These are phyloP conservation scores for Cryphonectria naterciae DNA, from an alignment of 2,329 filamentous ascomycete genomes.

Conservation along the genomic window DNA sequence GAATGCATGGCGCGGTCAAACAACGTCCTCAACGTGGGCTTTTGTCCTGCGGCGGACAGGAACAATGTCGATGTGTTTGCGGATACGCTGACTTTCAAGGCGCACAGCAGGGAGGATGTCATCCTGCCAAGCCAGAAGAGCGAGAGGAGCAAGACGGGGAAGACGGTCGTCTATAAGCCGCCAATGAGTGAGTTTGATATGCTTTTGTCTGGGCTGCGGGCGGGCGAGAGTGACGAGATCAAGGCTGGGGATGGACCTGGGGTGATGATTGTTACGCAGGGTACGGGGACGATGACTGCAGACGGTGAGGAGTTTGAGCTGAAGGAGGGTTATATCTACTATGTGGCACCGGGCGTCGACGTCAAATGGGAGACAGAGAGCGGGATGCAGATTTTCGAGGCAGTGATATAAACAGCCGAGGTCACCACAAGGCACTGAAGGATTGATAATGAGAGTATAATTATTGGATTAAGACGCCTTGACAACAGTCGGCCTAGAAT, in stretches of 20 bases:
- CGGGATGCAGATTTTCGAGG: conserved; percentile 44
- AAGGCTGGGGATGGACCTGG: conserved; percentile 61
- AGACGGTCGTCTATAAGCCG: conserved; percentile 66
- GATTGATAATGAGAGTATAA: too few relatives aligned
- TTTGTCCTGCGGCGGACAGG: conserved; percentile 69
- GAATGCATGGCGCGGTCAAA: conserved; percentile 79
- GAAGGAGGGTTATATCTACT: conserved; percentile 67
- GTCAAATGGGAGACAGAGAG: conserved; percentile 39
- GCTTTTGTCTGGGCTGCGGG: conserved; percentile 59
- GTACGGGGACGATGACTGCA: conserved; percentile 59
- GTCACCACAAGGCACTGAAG: too few relatives aligned
- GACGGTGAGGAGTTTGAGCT: conserved; percentile 57
- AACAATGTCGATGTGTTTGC: conserved; percentile 68
- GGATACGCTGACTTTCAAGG: conserved; percentile 64
- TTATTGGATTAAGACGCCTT: too few relatives aligned
- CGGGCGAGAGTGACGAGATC: conserved; percentile 63
- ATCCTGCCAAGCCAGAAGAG: conserved; percentile 55
- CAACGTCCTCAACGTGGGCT: conserved; percentile 75
- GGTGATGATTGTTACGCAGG: conserved; percentile 65
- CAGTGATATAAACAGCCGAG: conserved; percentile 25
- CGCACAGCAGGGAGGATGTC: conserved; percentile 61
- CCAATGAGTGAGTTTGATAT: conserved; percentile 75
- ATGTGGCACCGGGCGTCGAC: conserved; percentile 60
- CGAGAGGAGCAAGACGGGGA: conserved; percentile 58
- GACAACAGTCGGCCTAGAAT: too few relatives aligned